Base-by-base conservation (phyloP, 176 grass and related monocot species). In the Oropetium thomaeum region DNA sequence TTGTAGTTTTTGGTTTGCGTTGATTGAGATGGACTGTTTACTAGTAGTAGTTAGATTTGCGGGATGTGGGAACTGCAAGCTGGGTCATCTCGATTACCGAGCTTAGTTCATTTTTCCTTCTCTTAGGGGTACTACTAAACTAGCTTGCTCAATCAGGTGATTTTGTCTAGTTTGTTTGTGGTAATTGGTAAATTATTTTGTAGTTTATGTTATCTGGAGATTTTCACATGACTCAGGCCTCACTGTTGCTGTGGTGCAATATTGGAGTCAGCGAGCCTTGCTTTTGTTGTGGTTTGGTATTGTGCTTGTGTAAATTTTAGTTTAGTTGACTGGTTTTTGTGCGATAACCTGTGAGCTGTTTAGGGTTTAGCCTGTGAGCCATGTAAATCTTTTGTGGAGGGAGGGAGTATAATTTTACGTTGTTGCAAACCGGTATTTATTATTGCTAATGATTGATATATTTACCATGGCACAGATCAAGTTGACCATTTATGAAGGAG, bases 401-500 rank as follows among this genome's bases (percentile, higher is more conserved):
- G n/a, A n/a, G n/a, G n/a, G n/a, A n/a, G n/a, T n/a, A n/a, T n/a
- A n/a, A n/a, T 52, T 7, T 23, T 54, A 73, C 34, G 2, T 49
- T 65, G 34, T 71, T 23, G 17, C 28, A 72, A 58, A 64, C 66
- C 51, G 19, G 11, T 48, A 7, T 12, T 76, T 80, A 62, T 57
- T 76, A 33, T 83, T 31, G 43, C n/a, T 67, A 62, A 74, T 30
- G 25, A 44, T 8, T 78, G n/a, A 26, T 55, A n/a, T 78, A 44
- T 83, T 74, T 70, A 45, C 35, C 7, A 44, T 66, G 25, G 25
- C 55, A 20, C 74, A 99, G 96, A 92, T 66, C 77, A 88, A 84
- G 77, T 45, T 99, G 66, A 99, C 96, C 61, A 95, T 99, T 77
- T 99, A 87, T 95, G 89, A 99, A 90, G 91, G 96, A 70, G 89